These are phyloP conservation scores for Skeletonema potamos DNA, from an alignment of 108 stramenopile species.

Conservation along the genomic window DNA sequence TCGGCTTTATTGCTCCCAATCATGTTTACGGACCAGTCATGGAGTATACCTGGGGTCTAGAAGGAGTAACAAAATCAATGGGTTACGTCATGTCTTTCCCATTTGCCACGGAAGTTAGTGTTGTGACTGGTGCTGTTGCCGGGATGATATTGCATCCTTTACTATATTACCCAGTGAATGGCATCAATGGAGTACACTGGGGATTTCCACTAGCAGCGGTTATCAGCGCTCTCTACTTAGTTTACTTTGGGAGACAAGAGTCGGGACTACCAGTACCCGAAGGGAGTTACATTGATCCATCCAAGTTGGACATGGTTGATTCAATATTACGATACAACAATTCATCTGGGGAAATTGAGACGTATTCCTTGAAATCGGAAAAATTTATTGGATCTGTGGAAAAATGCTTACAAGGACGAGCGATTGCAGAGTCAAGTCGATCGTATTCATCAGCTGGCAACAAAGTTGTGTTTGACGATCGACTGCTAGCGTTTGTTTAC, in stretches of 20 bases:
- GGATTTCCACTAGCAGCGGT: conserved; percentile 16
- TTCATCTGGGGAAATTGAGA: conserved; percentile 11
- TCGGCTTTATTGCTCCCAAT: conserved; percentile 44
- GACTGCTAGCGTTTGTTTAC: conserved; percentile 41
- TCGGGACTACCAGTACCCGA: conserved; percentile 30
- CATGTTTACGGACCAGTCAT: conserved; percentile 40
- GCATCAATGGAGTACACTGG: conserved; percentile 44
- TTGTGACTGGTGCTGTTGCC: conserved; percentile 45
- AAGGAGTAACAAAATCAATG: conserved; percentile 38
- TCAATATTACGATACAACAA: conserved; percentile 44
- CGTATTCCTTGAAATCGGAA: conserved; percentile 34
- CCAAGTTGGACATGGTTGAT: conserved; percentile 21
- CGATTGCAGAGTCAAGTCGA: conserved; percentile 11
- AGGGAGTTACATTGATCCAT: conserved; percentile 27
- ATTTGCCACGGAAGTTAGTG: conserved; percentile 35
- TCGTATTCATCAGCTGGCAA: conserved; percentile 23
- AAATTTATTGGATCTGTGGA: conserved; percentile 30
- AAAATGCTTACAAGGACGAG: conserved; percentile 18
- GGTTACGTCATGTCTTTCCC: conserved; percentile 24
- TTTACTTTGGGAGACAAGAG: conserved; percentile 34
- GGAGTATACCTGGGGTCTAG: conserved; percentile 33
- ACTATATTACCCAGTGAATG: conserved; percentile 46
- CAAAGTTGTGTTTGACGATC: conserved; percentile 42
- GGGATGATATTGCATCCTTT: conserved; percentile 50
- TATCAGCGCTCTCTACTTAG: conserved; percentile 34